Base-by-base conservation (phyloP, 179 eudicot species). In the Silene noctiflora region DNA sequence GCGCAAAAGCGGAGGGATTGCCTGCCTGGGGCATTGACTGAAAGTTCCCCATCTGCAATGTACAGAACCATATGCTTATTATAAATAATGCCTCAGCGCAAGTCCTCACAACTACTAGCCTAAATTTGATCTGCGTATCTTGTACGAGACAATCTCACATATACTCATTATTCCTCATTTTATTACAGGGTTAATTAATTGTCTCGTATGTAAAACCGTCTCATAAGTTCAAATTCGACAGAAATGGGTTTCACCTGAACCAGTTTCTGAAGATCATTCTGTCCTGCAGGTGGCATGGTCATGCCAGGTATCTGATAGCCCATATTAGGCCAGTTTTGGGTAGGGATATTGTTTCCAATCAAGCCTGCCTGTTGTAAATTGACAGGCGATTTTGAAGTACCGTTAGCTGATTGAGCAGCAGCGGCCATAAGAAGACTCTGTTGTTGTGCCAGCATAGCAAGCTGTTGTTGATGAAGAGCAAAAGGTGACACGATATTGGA, bases 361-460 rank as follows among this genome's bases (percentile, higher is more conserved):
- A 84, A 67, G 75, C 88, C 90, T 19, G 89, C 83, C 61, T 84
- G 91, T 75, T 78, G 88, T 27, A 79, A 59, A 79, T 84, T 88
- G 72, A 69, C 85, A 24, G 89, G 82, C 75, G 80, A 55, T 80
- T 87, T 87, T 39, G 91, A 83, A 61, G 79, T 67, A 16, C 86
- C 90, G 64, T 88, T 89, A 75, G 82, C 88, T 39, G 89, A 82
- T 80, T 89, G 90, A 81, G 91, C 93, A 4, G 97, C 93, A 42
- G 99, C 99, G 29, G 98, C 98, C 92, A 93, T 89, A 61, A 93
- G 86, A 82, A 95, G 84, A 58, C 93, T 83, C 76, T 93, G 99
- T 73, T 95, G 99, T 75, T 93, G 99, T 64, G 97, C 96, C 63
- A 95, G 81, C 90, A 93, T 84, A 29, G 91, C 96, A 59, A 95